Evolutionary conservation across 2,329 filamentous ascomycete species (phyloP), one percentile per base, ranked within the genome.

Genomic region (Parastagonospora avenae): DNA sequence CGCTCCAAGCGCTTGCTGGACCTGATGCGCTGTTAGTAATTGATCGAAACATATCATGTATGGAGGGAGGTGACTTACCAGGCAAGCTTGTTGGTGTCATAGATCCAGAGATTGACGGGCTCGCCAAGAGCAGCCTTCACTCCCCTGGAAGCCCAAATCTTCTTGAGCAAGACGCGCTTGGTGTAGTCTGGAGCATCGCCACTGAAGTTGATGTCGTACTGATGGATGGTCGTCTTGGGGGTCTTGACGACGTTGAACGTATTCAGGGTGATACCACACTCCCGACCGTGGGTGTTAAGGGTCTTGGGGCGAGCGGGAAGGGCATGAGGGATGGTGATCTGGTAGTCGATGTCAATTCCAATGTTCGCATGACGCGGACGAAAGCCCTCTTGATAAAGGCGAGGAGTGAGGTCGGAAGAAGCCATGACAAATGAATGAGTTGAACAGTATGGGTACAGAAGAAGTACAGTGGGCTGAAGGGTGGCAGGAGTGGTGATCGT

Each of bases 71-170:
- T 5, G 11, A 59, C 77, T 64, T 77, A 89, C 93, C 94, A 99
- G 12, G 91, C 92, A 40, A 99, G 81, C 72, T 88, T 91, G 65
- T 88, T 87, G 27, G 91, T 90, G 75, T 97, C 92, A 63, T 85
- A 92, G 48, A 97, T 83, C 83, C 88, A 91, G 36, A 78, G 77
- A 2, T 76, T 73, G 2, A 48, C 24, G 2, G 63, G 59, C 41
- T 70, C 59, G 27, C 78, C 76, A 1, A 92, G 75, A 2, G 75
- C 74, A 0, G 73, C 55, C 68, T 89, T 82, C 6, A 92, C 80
- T 0, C 76, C 73, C 1, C 81, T 76, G 1, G 87, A 88, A 1
- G 84, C 76, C 91, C 91, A 97, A 27, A 92, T 82, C 68, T 90
- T 92, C 70, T 85, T 86, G 63, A 91, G 81, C 4, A 94, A 77